Evolutionary conservation across 73 alveolate species (phyloP).

Genomic region (Durusdinium trenchii): DNA sequence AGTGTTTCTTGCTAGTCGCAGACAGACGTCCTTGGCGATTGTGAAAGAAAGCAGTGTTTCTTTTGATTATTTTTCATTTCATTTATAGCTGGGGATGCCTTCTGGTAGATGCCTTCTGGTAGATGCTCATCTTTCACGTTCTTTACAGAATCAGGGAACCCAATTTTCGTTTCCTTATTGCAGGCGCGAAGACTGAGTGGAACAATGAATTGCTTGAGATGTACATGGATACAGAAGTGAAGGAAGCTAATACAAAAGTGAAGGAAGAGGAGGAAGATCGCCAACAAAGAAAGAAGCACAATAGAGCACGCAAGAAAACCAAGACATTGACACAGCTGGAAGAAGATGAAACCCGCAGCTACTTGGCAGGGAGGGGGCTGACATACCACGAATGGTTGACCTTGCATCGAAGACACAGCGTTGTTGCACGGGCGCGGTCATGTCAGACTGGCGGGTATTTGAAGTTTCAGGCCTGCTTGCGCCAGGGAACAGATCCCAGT

Average conservation of each 20-base stretch:
- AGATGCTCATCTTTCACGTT: no score
- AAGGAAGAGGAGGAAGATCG: not conserved
- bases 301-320: not conserved
- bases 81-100: no score
- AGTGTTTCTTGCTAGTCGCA: no score
- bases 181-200: not conserved
- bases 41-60: no score
- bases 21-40: no score
- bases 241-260: not conserved
- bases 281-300: no score
- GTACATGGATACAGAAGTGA: not conserved
- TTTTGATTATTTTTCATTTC: no score
- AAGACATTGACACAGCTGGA: not conserved
- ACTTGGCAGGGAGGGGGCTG: not conserved
- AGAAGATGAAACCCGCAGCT: not conserved
- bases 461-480: not conserved
- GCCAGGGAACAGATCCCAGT: not conserved
- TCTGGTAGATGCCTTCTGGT: no score
- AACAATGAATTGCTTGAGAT: not conserved
- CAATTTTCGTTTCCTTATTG: not conserved
- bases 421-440: not conserved
- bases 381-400: not conserved
- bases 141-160: no score
- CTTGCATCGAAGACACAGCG: not conserved
- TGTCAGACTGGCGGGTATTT: not conserved